Base-by-base conservation (phyloP, 2,329 filamentous ascomycete genomes). In the Talaromyces marneffei region DNA sequence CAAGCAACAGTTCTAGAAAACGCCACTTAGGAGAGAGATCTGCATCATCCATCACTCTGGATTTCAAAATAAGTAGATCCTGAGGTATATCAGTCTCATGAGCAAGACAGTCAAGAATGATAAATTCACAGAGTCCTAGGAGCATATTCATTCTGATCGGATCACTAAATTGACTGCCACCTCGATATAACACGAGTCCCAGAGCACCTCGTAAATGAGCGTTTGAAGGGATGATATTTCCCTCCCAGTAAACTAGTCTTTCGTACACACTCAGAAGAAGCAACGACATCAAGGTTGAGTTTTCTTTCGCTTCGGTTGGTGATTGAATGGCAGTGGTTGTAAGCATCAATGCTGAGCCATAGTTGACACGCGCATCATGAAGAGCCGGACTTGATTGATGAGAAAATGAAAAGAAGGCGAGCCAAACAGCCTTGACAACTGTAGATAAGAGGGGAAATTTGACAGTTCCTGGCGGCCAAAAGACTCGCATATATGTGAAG, bases 121-220 rank as follows among this genome's bases (percentile, higher is more conserved):
- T 25, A 2, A 57, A 54, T 57, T 61, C 59, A 2, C 20, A 14
- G 14, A 61, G 35, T 3, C 42, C 52, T 27, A 50, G 25, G 10
- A 57, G 53, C n/a, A 61, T 57, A 10, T 48, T 57, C 42, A 56
- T 33, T 23, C 59, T 48, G 14, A 52, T 8, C 35, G 40, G 53
- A 23, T 50, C 59, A 16, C 14, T 42, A 33, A 61, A 57, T 16
- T 56, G 53, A 39, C 23, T 40, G n/a, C 18, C 42, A 14, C 18
- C 53, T 20, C 42, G 42, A 48, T 52, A 46, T 16, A 48, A n/a
- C 12, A 31, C 59, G 18, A 61, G 59, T 6, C 59, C 59, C 7
- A 61, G 46, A 35, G 59, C 59, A 14, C 59, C 59, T 42, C 59
- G 53, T 46, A 61, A 50, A 61, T 61, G 59, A 52, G 59, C 53